These are phyloP conservation scores for Xylariaceae sp. DNA, from an alignment of 2,329 filamentous ascomycete species.

Conservation along the genomic window DNA sequence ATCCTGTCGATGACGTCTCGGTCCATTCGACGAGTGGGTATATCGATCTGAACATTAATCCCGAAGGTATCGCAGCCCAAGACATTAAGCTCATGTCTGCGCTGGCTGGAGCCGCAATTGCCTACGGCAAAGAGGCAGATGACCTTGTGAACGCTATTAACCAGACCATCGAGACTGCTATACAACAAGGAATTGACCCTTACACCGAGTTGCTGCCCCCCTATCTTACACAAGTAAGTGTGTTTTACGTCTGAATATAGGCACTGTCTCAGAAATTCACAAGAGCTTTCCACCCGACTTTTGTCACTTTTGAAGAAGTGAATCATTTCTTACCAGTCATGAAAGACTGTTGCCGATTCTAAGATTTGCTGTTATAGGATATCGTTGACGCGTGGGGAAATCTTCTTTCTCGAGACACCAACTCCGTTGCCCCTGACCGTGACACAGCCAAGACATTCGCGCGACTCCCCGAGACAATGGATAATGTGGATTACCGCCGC, in stretches of 20 bases:
- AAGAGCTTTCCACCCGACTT: too few species aligned
- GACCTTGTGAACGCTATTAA: not conserved
- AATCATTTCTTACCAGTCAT: not conserved
- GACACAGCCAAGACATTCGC: constrained; percentile 25
- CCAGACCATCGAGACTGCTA: not conserved
- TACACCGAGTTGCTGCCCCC: constrained; percentile 11
- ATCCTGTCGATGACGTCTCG: constrained; percentile 39
- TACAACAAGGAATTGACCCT: not conserved
- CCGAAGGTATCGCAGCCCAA: constrained; percentile 12
- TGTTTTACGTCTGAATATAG: not conserved
- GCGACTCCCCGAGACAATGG: constrained; percentile 48
- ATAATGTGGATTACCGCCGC: constrained; percentile 41
- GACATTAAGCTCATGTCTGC: constrained; percentile 13
- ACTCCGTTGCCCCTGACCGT: constrained; percentile 6
- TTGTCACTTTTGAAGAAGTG: not conserved
- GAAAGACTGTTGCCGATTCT: not conserved
- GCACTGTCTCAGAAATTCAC: not conserved
- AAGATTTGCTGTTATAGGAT: not conserved
- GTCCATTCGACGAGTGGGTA: constrained; percentile 3
- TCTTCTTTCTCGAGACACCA: constrained; percentile 4
- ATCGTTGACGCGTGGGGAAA: constrained; percentile 4
- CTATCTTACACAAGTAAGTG: constrained; percentile 6
- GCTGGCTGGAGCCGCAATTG: constrained; percentile 8
- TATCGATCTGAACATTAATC: constrained; percentile 12
- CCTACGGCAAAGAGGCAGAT: not conserved